Percentiles rank a stretch among this genome's conserved stretches.
phyloP scores from a whole-genome alignment of 73 alveolate genomes.

The Effrenium voratum region DNA sequence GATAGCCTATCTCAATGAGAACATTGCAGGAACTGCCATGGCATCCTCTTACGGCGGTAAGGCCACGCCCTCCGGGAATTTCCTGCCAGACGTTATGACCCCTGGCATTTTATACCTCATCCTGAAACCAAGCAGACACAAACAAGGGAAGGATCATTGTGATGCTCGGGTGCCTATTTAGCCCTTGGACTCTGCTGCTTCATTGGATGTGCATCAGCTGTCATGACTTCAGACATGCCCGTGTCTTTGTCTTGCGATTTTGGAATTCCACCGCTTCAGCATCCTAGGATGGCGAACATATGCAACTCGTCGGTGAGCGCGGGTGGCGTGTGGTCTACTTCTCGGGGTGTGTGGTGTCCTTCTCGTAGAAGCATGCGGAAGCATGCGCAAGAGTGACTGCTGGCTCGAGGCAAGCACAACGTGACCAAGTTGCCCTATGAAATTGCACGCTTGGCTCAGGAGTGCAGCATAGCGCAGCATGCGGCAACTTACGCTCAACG shows the following conservation, averaged over 20 bases:
- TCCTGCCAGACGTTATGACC: conserved; percentile 86
- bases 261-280: not conserved
- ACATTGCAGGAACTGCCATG: conserved; percentile 93
- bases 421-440: conserved; percentile 85
- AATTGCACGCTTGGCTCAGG: conserved; percentile 91
- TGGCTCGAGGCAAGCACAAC: conserved; percentile 74
- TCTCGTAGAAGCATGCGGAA: not conserved
- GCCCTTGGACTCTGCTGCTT: not conserved
- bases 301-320: not conserved
- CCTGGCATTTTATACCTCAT: no score
- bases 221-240: not conserved
- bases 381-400: not conserved
- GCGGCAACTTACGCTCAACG: not conserved
- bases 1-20: conserved; percentile 85
- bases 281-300: conserved; percentile 77
- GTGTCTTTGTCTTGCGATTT: not conserved
- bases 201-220: no score
- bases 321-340: not conserved
- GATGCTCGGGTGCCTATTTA: not conserved
- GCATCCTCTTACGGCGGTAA: conserved; percentile 79
- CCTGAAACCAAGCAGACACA: no score
- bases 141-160: no score
- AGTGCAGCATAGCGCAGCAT: not conserved
- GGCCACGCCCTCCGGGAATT: conserved; percentile 49
- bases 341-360: not conserved